phyloP scores from a whole-genome alignment of 345 rosid species.

The Salix arbutifolia region DNA sequence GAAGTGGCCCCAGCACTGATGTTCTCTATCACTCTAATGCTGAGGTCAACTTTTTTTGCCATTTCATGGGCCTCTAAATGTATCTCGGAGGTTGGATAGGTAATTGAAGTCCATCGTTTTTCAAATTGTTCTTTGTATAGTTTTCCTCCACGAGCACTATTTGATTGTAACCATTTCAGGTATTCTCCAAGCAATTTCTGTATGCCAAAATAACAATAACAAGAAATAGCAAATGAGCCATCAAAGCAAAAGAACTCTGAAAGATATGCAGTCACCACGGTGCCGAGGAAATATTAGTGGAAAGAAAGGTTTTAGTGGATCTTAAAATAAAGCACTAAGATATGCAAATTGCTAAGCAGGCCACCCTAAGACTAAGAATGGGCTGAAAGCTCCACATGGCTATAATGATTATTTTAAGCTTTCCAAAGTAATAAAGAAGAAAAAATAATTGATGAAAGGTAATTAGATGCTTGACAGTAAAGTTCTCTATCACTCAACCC shows the following conservation, averaged over 20 bases:
- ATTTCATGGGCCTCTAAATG: constrained; percentile 44
- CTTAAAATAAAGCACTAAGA: background rate
- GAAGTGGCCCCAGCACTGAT: constrained; percentile 59
- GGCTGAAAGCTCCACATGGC: background rate
- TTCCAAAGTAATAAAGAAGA: background rate
- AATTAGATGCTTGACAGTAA: no score
- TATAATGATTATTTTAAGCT: constrained; percentile 3
- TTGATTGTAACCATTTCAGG: constrained; percentile 63
- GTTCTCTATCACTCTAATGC: constrained; percentile 52
- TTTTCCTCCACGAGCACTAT: constrained; percentile 56
- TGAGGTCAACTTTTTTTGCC: constrained; percentile 43
- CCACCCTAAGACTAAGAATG: background rate
- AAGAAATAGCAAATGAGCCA: background rate
- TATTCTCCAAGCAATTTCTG: constrained; percentile 75
- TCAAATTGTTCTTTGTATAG: constrained; percentile 65
- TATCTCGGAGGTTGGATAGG: constrained; percentile 33
- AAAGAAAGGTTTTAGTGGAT: background rate
- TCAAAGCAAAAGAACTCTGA: background rate
- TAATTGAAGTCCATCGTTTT: constrained; percentile 58
- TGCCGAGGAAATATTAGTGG: background rate
- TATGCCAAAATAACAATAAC: constrained; percentile 17
- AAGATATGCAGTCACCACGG: background rate
- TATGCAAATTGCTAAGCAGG: background rate
- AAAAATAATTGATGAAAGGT: background rate
- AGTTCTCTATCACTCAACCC: no score